These are phyloP conservation scores for Penicillium sp. DNA, from an alignment of 2,329 filamentous ascomycete genomes.

Conservation along the genomic window DNA sequence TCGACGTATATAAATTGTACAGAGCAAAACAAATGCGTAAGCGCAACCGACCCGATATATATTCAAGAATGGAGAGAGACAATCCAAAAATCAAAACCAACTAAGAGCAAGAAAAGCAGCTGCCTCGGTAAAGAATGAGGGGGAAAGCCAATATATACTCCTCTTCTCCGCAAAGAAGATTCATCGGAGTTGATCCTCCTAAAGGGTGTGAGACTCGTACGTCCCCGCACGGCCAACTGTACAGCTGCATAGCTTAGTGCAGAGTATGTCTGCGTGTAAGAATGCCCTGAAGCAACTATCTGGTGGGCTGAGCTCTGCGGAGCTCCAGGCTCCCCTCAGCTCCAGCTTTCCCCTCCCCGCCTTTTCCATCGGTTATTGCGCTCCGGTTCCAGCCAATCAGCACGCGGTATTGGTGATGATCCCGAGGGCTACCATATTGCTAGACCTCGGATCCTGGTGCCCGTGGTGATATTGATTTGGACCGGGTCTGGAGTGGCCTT, in stretches of 20 bases:
- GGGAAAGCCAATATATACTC: neutral
- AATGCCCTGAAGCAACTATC: neutral
- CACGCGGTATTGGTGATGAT: neutral
- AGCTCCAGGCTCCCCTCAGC: neutral
- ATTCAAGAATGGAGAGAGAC: neutral
- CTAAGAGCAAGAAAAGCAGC: neutral
- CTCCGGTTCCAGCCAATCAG: slow-evolving; percentile 6
- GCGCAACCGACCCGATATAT: neutral
- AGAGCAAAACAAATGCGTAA: neutral
- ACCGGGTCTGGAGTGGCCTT: no score
- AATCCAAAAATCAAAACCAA: neutral
- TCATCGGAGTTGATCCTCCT: neutral
- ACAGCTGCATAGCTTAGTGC: neutral
- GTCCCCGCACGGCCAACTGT: neutral
- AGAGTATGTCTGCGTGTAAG: neutral
- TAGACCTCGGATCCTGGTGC: slow-evolving; percentile 4
- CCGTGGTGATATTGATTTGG: neutral
- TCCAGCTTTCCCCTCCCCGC: slow-evolving; percentile 1
- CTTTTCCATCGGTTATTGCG: slow-evolving; percentile 3
- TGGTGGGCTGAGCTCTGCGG: no score
- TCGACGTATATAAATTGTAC: neutral
- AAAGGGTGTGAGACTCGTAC: neutral
- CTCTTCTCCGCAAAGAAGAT: neutral
- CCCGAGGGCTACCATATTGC: slow-evolving; percentile 7
- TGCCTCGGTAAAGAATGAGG: neutral